Evolutionary conservation across 192 early-diverging fungal genomes (phyloP), one percentile per base, ranked within the genome.

Genomic region (Podila minutissima): DNA sequence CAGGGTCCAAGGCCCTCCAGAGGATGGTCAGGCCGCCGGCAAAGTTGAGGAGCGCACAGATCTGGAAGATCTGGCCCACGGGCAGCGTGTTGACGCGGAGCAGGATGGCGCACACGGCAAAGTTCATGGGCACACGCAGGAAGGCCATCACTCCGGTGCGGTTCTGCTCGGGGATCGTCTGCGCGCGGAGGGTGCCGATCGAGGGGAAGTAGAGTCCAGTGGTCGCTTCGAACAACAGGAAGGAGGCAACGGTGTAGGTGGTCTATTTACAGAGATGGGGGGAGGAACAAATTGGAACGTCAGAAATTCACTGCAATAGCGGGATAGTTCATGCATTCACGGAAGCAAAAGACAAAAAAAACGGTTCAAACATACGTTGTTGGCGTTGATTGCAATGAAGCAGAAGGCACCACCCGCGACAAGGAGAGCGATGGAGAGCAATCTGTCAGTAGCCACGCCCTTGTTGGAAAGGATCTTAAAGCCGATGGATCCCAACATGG

Each of bases 81-180:
- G 79, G 81, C 38, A 89, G 28, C 0, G 64, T 58, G 12, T 85
- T 73, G 12, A 88, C 87, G 8, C 78, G 62, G 75, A 85, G 82
- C 72, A 90, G 62, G 37, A 87, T 83, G 12, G 82, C 66, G 33
- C 82, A 84, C 9, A 91, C 88, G 10, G 71, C 82, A 33, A 88
- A 69, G 69, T 91, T 91, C 89, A 91, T 88, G 49, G 90, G 90
- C n/a, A 91, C 85, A 61, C 90, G 79, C 33, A 91, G 72, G 32
- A 91, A 74, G 13, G 86, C 85, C 84, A 90, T 90, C 31, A 91
- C 83, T 26, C 87, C 85, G 11, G 88, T 86, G 46, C 89, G 71
- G 62, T 85, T 82, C 49, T 89, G 84, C 67, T 91, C 88, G 15
- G 90, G 89, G 38, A 91, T 86, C 13, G 74, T 74, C 50, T 87